Percentiles rank a stretch among this genome's conserved stretches.
These are phyloP conservation scores for Kandelia obovata DNA, from an alignment of 345 rosid genomes.

Conservation along the genomic window DNA sequence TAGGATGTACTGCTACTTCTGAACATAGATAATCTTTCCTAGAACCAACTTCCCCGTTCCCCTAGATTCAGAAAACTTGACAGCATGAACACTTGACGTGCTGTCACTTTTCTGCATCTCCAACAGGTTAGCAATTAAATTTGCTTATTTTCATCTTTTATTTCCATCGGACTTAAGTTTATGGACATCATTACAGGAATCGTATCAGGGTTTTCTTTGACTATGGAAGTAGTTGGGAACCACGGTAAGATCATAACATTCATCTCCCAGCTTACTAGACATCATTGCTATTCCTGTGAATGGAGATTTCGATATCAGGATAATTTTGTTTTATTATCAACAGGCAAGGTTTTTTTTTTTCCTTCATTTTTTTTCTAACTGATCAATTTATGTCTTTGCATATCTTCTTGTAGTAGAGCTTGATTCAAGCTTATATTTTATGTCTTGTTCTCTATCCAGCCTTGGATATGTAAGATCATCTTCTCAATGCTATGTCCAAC, in stretches of 20 bases:
- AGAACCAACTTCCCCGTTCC: neutral
- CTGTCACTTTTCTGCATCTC: neutral
- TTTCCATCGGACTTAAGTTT: conserved; percentile 5
- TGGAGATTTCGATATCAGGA: neutral
- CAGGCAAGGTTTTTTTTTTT: no score
- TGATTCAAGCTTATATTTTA: no score
- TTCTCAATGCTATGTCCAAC: no score
- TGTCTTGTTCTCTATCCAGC: no score
- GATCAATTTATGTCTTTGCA: no score
- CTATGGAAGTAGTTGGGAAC: neutral
- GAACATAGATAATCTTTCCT: neutral
- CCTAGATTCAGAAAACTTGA: neutral
- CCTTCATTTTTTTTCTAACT: no score
- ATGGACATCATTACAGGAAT: no score
- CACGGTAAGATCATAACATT: neutral
- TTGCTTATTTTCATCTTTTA: neutral
- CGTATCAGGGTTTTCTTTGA: no score
- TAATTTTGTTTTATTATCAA: no score
- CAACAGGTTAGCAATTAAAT: neutral
- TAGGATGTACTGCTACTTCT: conserved; percentile 17
- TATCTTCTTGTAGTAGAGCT: no score
- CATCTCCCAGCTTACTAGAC: neutral
- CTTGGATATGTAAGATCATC: no score
- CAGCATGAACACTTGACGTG: neutral
- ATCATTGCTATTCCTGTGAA: neutral